A percentile compares a stretch with the other conserved stretches of the same genome.
These are phyloP conservation scores for Trametes versicolor DNA, from an alignment of 1,284 basidiomycete species.

Conservation along the genomic window DNA sequence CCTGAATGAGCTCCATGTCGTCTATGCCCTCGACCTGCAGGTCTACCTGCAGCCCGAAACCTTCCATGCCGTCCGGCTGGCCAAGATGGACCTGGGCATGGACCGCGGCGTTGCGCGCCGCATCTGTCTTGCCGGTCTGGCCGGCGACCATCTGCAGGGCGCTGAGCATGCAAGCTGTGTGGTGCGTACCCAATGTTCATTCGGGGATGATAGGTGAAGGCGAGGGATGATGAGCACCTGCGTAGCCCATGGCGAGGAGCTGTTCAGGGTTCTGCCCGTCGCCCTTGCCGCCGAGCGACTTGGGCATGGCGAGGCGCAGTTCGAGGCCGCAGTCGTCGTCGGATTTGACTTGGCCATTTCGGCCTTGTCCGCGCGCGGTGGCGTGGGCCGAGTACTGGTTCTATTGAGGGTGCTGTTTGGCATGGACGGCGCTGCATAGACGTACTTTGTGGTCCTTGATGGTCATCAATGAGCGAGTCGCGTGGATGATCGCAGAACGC, in stretches of 20 bases:
- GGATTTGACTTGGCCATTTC: slow-evolving; percentile 51
- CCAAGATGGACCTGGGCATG: slow-evolving; percentile 70
- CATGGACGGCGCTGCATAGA: not conserved
- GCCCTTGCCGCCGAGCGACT: slow-evolving; percentile 51
- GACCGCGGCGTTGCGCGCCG: slow-evolving; percentile 65
- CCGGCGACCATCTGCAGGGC: slow-evolving; percentile 69
- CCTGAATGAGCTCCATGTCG: slow-evolving; percentile 68
- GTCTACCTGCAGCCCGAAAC: slow-evolving; percentile 74
- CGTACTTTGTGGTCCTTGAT: slow-evolving; percentile 41
- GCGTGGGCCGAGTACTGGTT: slow-evolving; percentile 49
- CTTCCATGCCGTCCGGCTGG: slow-evolving; percentile 59
- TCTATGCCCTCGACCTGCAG: slow-evolving; percentile 75
- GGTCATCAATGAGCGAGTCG: slow-evolving; percentile 37
- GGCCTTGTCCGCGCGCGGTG: slow-evolving; percentile 49
- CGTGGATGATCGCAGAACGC: not conserved
- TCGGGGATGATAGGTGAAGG: not conserved
- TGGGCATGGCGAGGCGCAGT: slow-evolving; percentile 49
- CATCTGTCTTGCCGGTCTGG: slow-evolving; percentile 62
- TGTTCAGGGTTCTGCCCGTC: slow-evolving; percentile 56
- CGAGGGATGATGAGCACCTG: slow-evolving; percentile 39
- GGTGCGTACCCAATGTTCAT: not conserved
- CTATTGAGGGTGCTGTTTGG: not conserved
- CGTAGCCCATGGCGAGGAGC: slow-evolving; percentile 53
- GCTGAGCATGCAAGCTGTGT: slow-evolving; percentile 76
- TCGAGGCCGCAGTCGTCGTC: slow-evolving; percentile 47